These are phyloP conservation scores for Cladophialophora psammophila DNA, from an alignment of 2,329 filamentous ascomycete species.

Conservation along the genomic window DNA sequence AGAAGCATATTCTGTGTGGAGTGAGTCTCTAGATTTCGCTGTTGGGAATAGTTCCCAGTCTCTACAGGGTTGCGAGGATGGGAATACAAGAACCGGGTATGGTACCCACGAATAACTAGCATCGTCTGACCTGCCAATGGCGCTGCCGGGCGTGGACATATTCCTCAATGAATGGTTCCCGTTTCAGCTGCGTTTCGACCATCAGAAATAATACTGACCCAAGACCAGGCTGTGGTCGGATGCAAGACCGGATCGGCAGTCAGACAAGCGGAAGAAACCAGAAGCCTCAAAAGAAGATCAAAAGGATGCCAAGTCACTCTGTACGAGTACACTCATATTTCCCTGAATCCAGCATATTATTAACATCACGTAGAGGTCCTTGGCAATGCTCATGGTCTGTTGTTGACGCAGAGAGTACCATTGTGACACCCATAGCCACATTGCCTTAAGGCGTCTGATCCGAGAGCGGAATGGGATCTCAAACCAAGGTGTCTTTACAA, in stretches of 20 bases:
- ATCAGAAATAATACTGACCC: too few relatives aligned
- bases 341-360: neutral
- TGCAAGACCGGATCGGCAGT: neutral
- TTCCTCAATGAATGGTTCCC: neutral
- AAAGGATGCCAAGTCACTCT: neutral
- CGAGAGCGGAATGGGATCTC: neutral
- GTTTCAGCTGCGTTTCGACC: neutral
- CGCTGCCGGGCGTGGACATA: neutral
- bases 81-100: too few relatives aligned
- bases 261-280: neutral
- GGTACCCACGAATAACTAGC: neutral
- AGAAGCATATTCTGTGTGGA: neutral
- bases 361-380: neutral
- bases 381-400: neutral
- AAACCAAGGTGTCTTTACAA: neutral
- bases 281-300: neutral
- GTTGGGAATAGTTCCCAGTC: too few relatives aligned
- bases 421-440: neutral
- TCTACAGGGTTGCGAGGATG: too few relatives aligned
- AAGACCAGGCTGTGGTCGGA: neutral
- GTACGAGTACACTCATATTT: too few relatives aligned
- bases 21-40: too few relatives aligned
- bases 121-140: neutral
- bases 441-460: neutral
- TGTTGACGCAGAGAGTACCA: neutral